These are phyloP conservation scores for Mortierella sp. DNA, from an alignment of 371 early-diverging fungal species.

Conservation along the genomic window DNA sequence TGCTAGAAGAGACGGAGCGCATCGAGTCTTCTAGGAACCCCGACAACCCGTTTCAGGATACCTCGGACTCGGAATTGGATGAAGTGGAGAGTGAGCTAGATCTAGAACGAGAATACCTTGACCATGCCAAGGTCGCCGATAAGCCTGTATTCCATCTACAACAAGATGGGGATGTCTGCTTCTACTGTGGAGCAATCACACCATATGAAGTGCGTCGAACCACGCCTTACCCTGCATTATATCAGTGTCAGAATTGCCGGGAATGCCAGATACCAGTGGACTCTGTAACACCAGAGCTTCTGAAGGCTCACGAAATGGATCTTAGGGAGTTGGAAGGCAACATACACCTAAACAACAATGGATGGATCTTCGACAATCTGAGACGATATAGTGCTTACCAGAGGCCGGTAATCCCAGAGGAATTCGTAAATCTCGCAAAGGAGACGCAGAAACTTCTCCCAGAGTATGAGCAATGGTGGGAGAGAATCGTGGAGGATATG, in stretches of 20 bases:
- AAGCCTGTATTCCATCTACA: conserved; percentile 4
- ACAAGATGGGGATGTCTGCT: conserved; percentile 34
- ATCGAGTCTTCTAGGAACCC: conserved; percentile 12
- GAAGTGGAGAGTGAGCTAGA: conserved; percentile 31
- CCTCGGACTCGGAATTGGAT: conserved; percentile 33
- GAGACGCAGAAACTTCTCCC: conserved; percentile 2
- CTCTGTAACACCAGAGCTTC: neutral
- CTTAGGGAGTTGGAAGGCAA: conserved; percentile 17
- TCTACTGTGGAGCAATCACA: conserved; percentile 20
- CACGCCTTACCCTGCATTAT: conserved; percentile 12
- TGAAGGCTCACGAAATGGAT: conserved; percentile 9
- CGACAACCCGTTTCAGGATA: conserved; percentile 19
- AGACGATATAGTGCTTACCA: neutral
- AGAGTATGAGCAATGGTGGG: conserved; percentile 6
- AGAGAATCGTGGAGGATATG: conserved; percentile 12
- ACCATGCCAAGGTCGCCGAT: neutral
- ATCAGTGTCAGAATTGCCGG: conserved; percentile 19
- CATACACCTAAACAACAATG: conserved; percentile 19
- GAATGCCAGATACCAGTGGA: neutral
- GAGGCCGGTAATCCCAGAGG: neutral
- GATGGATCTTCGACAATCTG: conserved; percentile 5
- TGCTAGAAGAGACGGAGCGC: neutral
- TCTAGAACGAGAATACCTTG: conserved; percentile 12
- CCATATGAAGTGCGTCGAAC: conserved; percentile 14
- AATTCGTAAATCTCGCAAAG: neutral